Conservation (phyloP, 78 protist genomes). For the Guillardia theta region DNA sequence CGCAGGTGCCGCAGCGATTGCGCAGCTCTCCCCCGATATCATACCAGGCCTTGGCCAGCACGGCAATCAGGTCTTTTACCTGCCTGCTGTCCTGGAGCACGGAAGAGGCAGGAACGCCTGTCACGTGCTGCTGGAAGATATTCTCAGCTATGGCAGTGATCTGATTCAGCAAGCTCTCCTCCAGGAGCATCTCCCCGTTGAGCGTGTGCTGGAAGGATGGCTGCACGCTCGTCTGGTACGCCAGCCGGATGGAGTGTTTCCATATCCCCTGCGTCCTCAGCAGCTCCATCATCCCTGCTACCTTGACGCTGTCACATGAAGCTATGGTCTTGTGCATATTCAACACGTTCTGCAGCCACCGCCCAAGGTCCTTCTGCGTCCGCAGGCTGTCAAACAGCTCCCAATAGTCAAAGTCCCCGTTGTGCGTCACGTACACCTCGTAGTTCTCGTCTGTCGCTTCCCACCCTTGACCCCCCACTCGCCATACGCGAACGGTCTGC, state of each 20-base stretch:
- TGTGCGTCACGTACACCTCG: conserved; percentile 48
- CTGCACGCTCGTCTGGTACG: background rate
- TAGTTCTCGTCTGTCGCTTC: background rate
- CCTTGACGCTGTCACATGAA: background rate
- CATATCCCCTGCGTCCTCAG: conserved; percentile 42
- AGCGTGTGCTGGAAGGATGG: background rate
- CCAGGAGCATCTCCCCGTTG: no score
- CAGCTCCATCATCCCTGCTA: conserved; percentile 35
- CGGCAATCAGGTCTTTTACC: no score
- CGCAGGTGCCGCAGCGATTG: background rate
- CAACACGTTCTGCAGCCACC: background rate
- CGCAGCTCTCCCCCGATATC: background rate
- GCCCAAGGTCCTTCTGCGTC: background rate
- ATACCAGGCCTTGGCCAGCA: no score
- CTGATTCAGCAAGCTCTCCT: no score
- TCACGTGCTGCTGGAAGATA: no score
- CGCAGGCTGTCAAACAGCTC: background rate
- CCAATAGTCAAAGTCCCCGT: conserved; percentile 47
- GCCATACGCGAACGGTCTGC: background rate
- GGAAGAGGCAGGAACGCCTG: no score
- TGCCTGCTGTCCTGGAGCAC: no score
- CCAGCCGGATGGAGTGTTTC: background rate
- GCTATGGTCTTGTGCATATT: background rate
- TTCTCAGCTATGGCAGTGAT: no score
- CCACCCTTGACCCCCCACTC: background rate